Evolutionary conservation across 768 basidiomycete species (phyloP), one percentile per base, ranked within the genome.

Genomic region (Russula brevipes): DNA sequence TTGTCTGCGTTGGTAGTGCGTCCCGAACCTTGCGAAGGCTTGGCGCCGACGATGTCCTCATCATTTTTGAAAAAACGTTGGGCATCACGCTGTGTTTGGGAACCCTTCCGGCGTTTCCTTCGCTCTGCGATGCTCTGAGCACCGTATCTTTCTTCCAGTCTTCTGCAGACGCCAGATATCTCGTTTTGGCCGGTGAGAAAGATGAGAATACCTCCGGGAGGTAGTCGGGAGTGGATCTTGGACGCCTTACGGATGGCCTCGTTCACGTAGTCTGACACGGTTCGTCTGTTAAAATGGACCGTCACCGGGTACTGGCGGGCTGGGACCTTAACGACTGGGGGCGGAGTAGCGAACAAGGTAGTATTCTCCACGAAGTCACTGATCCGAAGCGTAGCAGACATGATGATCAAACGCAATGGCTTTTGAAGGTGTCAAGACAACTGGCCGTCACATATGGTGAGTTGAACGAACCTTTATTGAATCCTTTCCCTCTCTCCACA

Each of bases 161-260:
- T 87, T 69, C 83, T 80, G 72, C 92, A 95, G 2, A 97, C 84
- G 3, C 88, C 88, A 14, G 80, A 79, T 68, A 99, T 98, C 76
- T 99, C 97, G 65, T 91, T 91, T 74, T 98, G 96, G 24, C 97
- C 97, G 0, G 97, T 98, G 66, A 98, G 77, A 73, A 97, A 97
- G 53, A 96, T 85, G 54, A 99, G 80, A 41, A 99, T 88, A 4
- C 95, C 97, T 0, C 97, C 97, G 0, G 91, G 85, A 2, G 97
- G 97, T 19, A 99, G 77, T 17, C 93, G 85, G 16, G 89, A 82
- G 73, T 99, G 97, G 47, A 99, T 98, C 74, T 97, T 95, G 61
- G 81, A 78, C 2, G 92, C 81, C 74, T 99, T 99, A 71, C 86
- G 89, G 69, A 95, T 84, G 2, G 94, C 91, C 73, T 98, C 94